A percentile compares a stretch with the other conserved stretches of the same genome.
phyloP scores from a whole-genome alignment of 208 protist species.

The Trypanosoma avium region DNA sequence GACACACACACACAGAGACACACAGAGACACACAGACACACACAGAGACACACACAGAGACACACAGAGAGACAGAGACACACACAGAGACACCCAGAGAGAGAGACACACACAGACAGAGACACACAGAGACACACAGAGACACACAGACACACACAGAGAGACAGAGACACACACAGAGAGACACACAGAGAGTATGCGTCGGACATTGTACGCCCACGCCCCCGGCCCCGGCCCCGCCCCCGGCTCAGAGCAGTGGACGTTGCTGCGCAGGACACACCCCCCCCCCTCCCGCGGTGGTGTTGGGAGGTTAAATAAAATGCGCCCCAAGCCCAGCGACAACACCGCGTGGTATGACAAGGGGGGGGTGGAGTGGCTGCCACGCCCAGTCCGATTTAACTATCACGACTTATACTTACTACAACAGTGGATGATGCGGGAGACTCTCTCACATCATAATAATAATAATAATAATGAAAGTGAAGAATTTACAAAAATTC shows the following conservation, averaged over 20 bases:
- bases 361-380: conserved; percentile 89
- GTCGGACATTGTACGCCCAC: conserved; percentile 29
- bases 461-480: conserved; percentile 52
- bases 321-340: conserved; percentile 88
- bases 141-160: too few relatives aligned
- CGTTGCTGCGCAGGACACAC: conserved; percentile 72
- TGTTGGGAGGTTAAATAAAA: conserved; percentile 79
- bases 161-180: too few relatives aligned
- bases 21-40: too few relatives aligned
- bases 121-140: too few relatives aligned
- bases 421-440: conserved; percentile 90
- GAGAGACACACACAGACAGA: too few relatives aligned
- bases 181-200: too few relatives aligned
- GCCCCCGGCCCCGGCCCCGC: conserved; percentile 72
- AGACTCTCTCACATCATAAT: too few relatives aligned
- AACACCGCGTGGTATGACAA: conserved; percentile 91
- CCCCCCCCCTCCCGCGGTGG: conserved; percentile 65
- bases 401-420: conserved; percentile 81
- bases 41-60: too few relatives aligned
- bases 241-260: conserved; percentile 74
- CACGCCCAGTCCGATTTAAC: conserved; percentile 78
- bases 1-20: too few relatives aligned
- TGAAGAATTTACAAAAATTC: conserved; percentile 74
- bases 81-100: too few relatives aligned
- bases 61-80: too few relatives aligned